phyloP scores from a whole-genome alignment of 1,139 yeast genomes.

The Candida sp. region DNA sequence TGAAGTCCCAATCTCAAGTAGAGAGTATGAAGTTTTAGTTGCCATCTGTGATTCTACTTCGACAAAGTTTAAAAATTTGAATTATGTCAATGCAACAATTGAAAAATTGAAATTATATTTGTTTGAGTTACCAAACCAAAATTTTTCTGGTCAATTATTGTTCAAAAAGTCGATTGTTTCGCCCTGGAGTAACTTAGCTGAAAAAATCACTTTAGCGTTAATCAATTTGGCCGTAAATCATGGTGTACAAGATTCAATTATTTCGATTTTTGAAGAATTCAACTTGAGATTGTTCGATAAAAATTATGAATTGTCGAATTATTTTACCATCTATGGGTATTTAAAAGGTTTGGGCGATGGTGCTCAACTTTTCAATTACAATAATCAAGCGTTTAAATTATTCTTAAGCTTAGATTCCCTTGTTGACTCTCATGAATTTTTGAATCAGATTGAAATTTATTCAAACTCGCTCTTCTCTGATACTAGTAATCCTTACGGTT shows the following conservation, averaged over 20 bases:
- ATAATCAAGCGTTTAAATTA: conserved; percentile 25
- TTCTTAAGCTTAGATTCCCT: conserved; percentile 34
- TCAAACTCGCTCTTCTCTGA: conserved; percentile 22
- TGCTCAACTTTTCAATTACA: conserved; percentile 29
- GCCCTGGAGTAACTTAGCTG: conserved; percentile 37
- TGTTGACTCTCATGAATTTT: conserved; percentile 39
- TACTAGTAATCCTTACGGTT: conserved; percentile 18
- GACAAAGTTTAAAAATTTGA: conserved; percentile 30
- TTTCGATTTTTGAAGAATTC: conserved; percentile 28
- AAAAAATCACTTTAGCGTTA: conserved; percentile 35
- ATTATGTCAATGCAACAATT: conserved; percentile 51
- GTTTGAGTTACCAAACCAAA: conserved; percentile 55
- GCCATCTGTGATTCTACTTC: conserved; percentile 61
- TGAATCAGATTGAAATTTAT: conserved; percentile 35
- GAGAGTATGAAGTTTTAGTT: conserved; percentile 69
- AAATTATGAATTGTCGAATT: conserved; percentile 28
- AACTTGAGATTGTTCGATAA: conserved; percentile 20
- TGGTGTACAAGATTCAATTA: conserved; percentile 20
- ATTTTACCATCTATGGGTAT: conserved; percentile 45
- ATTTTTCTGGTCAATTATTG: conserved; percentile 20
- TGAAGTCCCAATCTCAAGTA: conserved; percentile 42
- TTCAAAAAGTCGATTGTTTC: conserved; percentile 22
- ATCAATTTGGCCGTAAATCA: conserved; percentile 33
- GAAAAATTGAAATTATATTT: conserved; percentile 57
- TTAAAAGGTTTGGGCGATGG: conserved; percentile 38